Base-by-base conservation (phyloP, 2,329 filamentous ascomycete species). In the Alternaria postmessia region DNA sequence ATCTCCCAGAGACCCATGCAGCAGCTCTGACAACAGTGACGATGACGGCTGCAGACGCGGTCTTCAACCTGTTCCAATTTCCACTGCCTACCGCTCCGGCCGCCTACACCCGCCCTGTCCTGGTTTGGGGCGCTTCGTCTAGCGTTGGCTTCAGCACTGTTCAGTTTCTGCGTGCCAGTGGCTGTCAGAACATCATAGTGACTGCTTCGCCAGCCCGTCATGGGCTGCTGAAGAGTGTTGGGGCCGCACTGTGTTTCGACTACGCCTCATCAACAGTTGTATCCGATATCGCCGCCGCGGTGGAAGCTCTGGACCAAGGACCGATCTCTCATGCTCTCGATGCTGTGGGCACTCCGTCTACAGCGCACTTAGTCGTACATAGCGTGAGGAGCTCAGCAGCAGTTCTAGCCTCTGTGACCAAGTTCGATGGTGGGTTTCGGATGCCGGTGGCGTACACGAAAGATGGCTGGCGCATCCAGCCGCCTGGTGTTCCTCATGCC, bases 1-100 rank as follows among this genome's bases (percentile, higher is more conserved):
- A 71, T 32, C 55, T 82, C 14, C 74, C 75, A 2, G 69, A 79
- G 55, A 69, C 80, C 54, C 79, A 80, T 55, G 84, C 83, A 2
- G 82, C 80, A 12, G 84, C 84, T 0, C 68, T 87, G 4, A 81
- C 84, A 0, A 81, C 83, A 41, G 88, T 86, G 38, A 51, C 59
- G 11, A 81, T 87, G 36, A 87, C 85, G 1, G 84, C 82, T n/a
- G 84, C 87, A 66, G 84, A 88, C 66, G 79, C 83, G 11, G 71
- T 84, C 6, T 78, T 76, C 3, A 71, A 70, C 1, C 83, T 87
- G 53, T 76, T 88, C 20, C 77, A 72, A 0, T 69, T 88, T 14
- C 79, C 80, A 20, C 78, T 87, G 0, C 84, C 85, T 0, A 78
- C 81, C 30, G 82, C 82, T 0, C 67, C 74, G n/a, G 73, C 65